Evolutionary conservation across 1,284 basidiomycete species (phyloP).

Genomic region (Ustilago bromivora): DNA sequence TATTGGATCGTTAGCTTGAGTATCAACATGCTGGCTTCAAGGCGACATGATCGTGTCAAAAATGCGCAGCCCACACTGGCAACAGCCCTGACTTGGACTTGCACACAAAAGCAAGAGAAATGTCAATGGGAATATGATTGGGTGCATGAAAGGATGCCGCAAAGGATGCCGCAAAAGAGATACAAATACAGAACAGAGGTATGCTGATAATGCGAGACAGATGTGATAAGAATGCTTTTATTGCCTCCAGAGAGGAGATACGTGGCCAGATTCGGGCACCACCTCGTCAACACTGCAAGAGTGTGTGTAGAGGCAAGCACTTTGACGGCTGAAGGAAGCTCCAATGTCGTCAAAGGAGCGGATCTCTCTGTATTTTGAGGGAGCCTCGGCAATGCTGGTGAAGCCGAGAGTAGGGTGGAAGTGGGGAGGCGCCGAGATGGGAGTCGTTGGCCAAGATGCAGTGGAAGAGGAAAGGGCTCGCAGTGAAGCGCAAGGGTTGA

Average conservation of each 20-base stretch:
- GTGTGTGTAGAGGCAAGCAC: conserved; percentile 7
- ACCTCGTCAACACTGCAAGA: conserved; percentile 6
- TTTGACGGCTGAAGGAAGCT: conserved; percentile 14
- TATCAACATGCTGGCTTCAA: neutral
- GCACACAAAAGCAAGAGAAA: neutral
- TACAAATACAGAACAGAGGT: conserved; percentile 27
- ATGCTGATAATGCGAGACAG: conserved; percentile 15
- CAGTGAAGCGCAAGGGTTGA: conserved; percentile 32
- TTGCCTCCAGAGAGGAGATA: conserved; percentile 43
- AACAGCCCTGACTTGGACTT: neutral
- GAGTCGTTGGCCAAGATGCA: conserved; percentile 30
- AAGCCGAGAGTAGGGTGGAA: conserved; percentile 33
- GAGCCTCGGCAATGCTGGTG: conserved; percentile 13
- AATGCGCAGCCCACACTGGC: neutral
- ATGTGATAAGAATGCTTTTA: conserved; percentile 15
- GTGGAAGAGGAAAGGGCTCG: conserved; percentile 31
- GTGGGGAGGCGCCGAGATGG: conserved; percentile 11
- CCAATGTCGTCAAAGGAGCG: conserved; percentile 34
- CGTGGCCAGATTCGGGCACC: conserved; percentile 6
- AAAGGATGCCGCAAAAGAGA: conserved; percentile 22
- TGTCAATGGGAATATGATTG: neutral
- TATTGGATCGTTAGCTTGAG: too few relatives aligned
- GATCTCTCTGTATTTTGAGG: conserved; percentile 17
- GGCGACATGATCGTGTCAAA: neutral
- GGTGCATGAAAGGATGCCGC: conserved; percentile 30